These are phyloP conservation scores for Cladobotryum mycophilum DNA, from an alignment of 2,329 filamentous ascomycete genomes.

Conservation along the genomic window DNA sequence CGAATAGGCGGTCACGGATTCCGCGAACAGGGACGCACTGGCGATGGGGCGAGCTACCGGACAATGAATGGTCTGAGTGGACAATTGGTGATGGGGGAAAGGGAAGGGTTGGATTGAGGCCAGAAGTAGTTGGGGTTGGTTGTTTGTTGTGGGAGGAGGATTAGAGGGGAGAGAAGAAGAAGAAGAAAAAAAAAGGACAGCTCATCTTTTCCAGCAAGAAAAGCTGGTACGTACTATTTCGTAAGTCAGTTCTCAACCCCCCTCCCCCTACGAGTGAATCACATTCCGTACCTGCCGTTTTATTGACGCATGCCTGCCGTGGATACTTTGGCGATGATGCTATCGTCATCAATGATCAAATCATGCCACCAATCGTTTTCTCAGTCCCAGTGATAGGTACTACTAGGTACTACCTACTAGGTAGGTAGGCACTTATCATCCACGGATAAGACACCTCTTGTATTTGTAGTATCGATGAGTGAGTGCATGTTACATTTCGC, in stretches of 20 bases:
- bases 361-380: no score
- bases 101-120: not conserved
- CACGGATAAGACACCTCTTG: no score
- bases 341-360: not conserved
- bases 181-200: not conserved
- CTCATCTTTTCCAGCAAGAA: not conserved
- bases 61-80: not conserved
- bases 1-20: slow-evolving; percentile 12
- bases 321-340: not conserved
- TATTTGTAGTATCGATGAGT: no score
- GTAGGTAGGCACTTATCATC: no score
- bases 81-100: not conserved
- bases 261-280: no score
- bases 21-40: not conserved
- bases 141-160: not conserved
- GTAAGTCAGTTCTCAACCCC: no score
- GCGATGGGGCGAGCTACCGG: slow-evolving; percentile 8
- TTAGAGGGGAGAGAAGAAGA: not conserved
- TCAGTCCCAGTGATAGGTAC: no score
- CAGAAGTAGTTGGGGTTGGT: not conserved
- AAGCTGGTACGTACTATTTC: no score
- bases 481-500: no score
- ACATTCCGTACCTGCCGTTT: no score
- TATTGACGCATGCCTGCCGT: not conserved
- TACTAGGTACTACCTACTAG: no score